These are phyloP conservation scores for Austroboletus niveus DNA, from an alignment of 1,284 basidiomycete genomes.

Conservation along the genomic window DNA sequence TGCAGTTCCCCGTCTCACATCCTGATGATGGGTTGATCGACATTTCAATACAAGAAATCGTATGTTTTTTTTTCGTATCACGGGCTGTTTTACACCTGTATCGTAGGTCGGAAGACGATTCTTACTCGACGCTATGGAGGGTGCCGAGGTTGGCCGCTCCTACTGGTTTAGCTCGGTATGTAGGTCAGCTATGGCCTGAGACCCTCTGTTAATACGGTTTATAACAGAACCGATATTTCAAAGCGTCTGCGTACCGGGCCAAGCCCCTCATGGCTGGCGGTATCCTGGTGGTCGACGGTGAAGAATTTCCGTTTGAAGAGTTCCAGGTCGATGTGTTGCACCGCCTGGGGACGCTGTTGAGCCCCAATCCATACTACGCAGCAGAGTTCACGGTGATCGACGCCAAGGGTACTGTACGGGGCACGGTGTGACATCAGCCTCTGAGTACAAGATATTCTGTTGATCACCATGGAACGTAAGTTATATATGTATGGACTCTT, in stretches of 20 bases:
- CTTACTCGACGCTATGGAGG: constrained; percentile 61
- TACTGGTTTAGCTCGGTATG: constrained; percentile 66
- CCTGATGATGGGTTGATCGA: constrained; percentile 83
- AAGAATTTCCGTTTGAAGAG: constrained; percentile 74
- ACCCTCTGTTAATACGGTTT: constrained; percentile 1
- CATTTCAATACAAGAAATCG: constrained; percentile 67
- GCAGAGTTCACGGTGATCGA: constrained; percentile 44
- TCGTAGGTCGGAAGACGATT: constrained; percentile 42
- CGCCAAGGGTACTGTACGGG: constrained; percentile 16
- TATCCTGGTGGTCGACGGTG: constrained; percentile 77
- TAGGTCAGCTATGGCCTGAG: neutral
- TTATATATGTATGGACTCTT: neutral
- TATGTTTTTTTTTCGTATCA: constrained; percentile 30
- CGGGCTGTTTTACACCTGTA: constrained; percentile 17
- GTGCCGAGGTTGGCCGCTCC: constrained; percentile 62
- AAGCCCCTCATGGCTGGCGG: constrained; percentile 60
- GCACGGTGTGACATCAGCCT: constrained; percentile 7
- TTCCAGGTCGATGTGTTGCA: constrained; percentile 84
- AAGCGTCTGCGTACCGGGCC: constrained; percentile 74
- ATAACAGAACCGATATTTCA: constrained; percentile 73
- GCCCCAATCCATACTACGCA: constrained; percentile 66
- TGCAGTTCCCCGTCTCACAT: constrained; percentile 84
- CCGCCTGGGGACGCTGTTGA: constrained; percentile 68
- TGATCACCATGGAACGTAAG: neutral
- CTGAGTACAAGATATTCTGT: neutral